Evolutionary conservation across 1,284 basidiomycete genomes (phyloP).

Genomic region (Fomitopsis betulina): DNA sequence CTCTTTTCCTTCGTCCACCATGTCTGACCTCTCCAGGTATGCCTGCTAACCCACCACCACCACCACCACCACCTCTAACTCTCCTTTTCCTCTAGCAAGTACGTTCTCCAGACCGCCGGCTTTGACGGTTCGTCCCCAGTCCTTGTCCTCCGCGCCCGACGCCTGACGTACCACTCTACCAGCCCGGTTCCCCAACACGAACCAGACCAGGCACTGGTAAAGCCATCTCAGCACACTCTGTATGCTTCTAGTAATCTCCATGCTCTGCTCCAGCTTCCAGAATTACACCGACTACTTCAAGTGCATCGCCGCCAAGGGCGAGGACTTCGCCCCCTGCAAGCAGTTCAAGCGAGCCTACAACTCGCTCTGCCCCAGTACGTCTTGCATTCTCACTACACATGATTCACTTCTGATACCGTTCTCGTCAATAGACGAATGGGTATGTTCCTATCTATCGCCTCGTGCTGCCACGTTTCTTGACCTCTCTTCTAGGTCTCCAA

Average conservation of each 20-base stretch:
- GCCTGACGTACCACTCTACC: conserved; percentile 5
- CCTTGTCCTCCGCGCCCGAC: background rate
- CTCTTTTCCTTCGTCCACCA: conserved; percentile 28
- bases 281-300: conserved; percentile 98
- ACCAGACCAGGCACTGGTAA: conserved; percentile 94
- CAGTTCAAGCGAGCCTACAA: conserved; percentile 97
- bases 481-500: conserved; percentile 56
- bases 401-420: background rate
- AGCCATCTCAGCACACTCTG: conserved; percentile 17
- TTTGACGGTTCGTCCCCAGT: conserved; percentile 67
- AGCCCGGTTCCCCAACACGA: conserved; percentile 95
- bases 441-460: conserved; percentile 13
- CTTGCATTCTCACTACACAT: conserved; percentile 4
- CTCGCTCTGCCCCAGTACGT: conserved; percentile 96
- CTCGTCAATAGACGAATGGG: conserved; percentile 48
- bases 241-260: background rate
- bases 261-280: conserved; percentile 63
- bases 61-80: background rate
- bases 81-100: conserved; percentile 52
- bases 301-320: conserved; percentile 95
- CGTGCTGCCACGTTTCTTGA: background rate
- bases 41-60: conserved; percentile 4
- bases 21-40: conserved; percentile 68
- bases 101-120: conserved; percentile 79
- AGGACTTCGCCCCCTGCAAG: conserved; percentile 97